Conservation (phyloP, 2,329 filamentous ascomycete genomes). For the Xylariaceae sp. region DNA sequence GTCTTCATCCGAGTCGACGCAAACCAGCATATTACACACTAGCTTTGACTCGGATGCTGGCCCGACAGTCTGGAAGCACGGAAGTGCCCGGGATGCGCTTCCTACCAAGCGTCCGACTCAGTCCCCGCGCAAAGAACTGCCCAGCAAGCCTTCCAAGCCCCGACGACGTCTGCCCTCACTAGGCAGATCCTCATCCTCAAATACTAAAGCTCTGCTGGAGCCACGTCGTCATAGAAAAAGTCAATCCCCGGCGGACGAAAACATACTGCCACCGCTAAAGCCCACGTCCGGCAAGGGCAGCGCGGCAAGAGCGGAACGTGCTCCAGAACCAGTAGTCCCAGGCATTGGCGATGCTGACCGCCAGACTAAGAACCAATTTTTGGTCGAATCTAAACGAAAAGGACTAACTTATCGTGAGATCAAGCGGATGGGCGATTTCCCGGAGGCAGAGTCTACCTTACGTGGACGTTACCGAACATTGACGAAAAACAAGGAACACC, state of each 20-base stretch:
- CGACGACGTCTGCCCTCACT: constrained; percentile 8
- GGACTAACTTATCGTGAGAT: constrained; percentile 68
- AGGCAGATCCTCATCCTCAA: constrained; percentile 7
- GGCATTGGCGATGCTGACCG: constrained; percentile 20
- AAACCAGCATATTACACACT: constrained; percentile 10
- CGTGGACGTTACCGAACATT: constrained; percentile 65
- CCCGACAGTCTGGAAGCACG: constrained; percentile 17
- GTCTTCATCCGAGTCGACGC: constrained; percentile 28
- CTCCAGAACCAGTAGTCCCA: not conserved
- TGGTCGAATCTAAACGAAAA: constrained; percentile 51
- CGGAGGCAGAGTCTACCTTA: constrained; percentile 69
- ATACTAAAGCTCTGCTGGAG: constrained; percentile 9
- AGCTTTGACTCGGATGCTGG: constrained; percentile 19
- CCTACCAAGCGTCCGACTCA: constrained; percentile 13
- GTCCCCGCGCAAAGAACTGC: constrained; percentile 27
- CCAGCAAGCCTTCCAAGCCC: constrained; percentile 22
- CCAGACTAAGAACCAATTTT: constrained; percentile 43
- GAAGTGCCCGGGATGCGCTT: constrained; percentile 9
- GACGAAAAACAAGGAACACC: constrained; percentile 59
- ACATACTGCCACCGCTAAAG: constrained; percentile 5
- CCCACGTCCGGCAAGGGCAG: constrained; percentile 5
- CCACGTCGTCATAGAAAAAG: constrained; percentile 3
- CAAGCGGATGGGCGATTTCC: constrained; percentile 50
- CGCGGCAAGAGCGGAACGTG: not conserved
- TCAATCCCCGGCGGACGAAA: constrained; percentile 8